These are phyloP conservation scores for Globisporangium nagaii DNA, from an alignment of 352 stramenopile species.

Conservation along the genomic window DNA sequence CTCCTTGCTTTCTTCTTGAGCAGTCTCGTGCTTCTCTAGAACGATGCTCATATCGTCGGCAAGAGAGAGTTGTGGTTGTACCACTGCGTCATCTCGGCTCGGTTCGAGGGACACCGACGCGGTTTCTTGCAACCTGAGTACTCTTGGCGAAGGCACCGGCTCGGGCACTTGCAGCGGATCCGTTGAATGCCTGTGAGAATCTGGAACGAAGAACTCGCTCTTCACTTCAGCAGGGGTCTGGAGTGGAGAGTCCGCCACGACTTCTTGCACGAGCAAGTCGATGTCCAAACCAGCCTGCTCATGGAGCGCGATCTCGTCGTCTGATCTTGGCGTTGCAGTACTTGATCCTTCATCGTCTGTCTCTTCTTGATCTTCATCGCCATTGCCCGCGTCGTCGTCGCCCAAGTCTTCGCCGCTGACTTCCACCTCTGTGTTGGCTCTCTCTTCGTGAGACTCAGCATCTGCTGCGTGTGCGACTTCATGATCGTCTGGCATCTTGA, in stretches of 20 bases:
- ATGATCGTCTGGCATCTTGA: neutral
- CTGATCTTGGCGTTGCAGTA: neutral
- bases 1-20: neutral
- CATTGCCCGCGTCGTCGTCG: neutral
- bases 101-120: too few relatives aligned
- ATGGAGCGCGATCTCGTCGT: neutral
- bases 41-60: too few relatives aligned
- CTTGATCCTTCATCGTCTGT: neutral
- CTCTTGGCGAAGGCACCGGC: neutral
- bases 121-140: too few relatives aligned
- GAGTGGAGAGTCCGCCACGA: neutral
- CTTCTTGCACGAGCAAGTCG: neutral
- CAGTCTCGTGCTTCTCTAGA: neutral
- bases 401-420: neutral
- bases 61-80: too few relatives aligned
- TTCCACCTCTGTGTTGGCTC: neutral
- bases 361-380: slow-evolving; percentile 2
- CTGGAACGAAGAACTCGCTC: neutral
- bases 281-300: neutral
- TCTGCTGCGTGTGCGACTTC: neutral
- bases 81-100: too few relatives aligned
- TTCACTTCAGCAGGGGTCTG: neutral
- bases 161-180: neutral
- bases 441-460: neutral
- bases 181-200: neutral